Evolutionary conservation across 495 filamentous ascomycete genomes (phyloP), one percentile per base, ranked within the genome.

Genomic region (Penicillium tannophilum): DNA sequence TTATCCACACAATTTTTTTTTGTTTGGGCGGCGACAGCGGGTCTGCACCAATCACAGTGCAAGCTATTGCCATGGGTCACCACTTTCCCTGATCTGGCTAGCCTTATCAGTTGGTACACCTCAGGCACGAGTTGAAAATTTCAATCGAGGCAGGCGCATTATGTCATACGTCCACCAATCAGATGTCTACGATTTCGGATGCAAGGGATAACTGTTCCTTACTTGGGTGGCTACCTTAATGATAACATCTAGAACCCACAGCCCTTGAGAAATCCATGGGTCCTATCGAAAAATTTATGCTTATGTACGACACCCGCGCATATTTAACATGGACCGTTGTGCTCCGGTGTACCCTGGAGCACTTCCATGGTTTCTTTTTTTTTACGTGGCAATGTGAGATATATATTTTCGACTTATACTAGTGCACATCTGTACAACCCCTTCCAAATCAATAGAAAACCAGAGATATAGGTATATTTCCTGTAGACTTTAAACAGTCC

Each of bases 1-100:
- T 66, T 63, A 66, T 58, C 60, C 56, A 60, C 53, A 52, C 54
- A 55, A 58, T 63, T 63, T 66, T 66, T 41, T 66, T 66, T 66
- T 61, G 54, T 63, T 66, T 66, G 54, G 64, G 64, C 51, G 58
- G 51, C 58, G 62, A 58, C 43, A n/a, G 33, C 16, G 16, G n/a
- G 10, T n/a, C 30, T 30, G 11, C 23, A 12, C 63, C 63, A 65
- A 65, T 65, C 60, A 63, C 6, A 26, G 42, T 8, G 4, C 11
- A 16, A 0, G 16, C 31, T 55, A 54, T 61, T 50, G 39, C 17
- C 62, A 61, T 64, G 62, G 46, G 58, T n/a, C 46, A 7, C 12
- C 12, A 50, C 58, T 61, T 58, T 49, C 3, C 51, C 36, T 3
- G 1, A 50, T 48, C 6, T 19, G 48, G 55, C 14, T 54, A 56